Evolutionary conservation across 192 early-diverging fungal species (phyloP).

Genomic region (Podila clonocystis): DNA sequence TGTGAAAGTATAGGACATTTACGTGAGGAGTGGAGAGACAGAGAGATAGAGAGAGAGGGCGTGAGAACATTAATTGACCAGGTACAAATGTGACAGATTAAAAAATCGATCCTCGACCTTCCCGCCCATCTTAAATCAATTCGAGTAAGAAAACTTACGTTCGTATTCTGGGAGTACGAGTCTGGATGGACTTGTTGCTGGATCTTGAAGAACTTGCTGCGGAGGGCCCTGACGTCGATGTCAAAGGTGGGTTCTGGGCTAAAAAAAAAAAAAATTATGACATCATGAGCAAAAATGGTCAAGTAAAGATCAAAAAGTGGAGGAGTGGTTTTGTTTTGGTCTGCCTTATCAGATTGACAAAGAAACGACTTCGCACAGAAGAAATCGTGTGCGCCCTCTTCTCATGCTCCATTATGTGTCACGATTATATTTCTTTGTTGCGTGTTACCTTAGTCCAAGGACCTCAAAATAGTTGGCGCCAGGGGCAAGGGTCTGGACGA

Average conservation of each 20-base stretch:
- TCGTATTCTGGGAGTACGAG: slow-evolving; percentile 69
- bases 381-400: not conserved
- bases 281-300: slow-evolving; percentile 2
- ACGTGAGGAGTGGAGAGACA: not conserved
- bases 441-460: slow-evolving; percentile 32
- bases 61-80: no score
- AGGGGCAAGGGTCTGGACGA: slow-evolving; percentile 34
- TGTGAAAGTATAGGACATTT: slow-evolving; percentile 29
- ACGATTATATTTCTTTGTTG: not conserved
- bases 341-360: not conserved
- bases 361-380: not conserved
- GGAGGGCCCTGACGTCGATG: slow-evolving; percentile 69
- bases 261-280: not conserved
- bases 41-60: not conserved
- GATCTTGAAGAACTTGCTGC: slow-evolving; percentile 72
- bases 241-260: slow-evolving; percentile 67
- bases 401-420: not conserved
- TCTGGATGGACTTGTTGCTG: slow-evolving; percentile 92
- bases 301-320: not conserved
- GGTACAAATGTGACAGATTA: not conserved
- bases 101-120: not conserved
- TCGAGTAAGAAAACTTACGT: slow-evolving; percentile 46
- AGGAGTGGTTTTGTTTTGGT: not conserved
- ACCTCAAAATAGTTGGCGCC: slow-evolving; percentile 42
- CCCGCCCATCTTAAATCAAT: not conserved